phyloP scores from a whole-genome alignment of 1,284 basidiomycete genomes.

The Porogramme epimiltina region DNA sequence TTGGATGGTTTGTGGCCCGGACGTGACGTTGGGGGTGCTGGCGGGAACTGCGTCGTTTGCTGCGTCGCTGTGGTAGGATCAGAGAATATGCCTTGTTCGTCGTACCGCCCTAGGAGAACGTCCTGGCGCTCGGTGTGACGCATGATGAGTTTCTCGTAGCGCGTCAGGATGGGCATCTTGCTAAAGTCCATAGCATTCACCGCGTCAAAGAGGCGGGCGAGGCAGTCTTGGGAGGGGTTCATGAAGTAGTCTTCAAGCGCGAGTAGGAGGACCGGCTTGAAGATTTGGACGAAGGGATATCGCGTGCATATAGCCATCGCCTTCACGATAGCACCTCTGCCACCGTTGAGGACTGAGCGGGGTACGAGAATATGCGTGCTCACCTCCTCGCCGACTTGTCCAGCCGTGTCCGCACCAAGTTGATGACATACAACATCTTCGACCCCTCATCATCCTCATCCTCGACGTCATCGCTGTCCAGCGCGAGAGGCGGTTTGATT shows the following conservation, averaged over 20 bases:
- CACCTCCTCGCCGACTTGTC: conserved; percentile 86
- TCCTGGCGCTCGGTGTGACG: conserved; percentile 90
- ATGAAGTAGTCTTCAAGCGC: conserved; percentile 96
- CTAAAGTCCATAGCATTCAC: conserved; percentile 92
- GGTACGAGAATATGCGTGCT: conserved; percentile 27
- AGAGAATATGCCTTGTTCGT: conserved; percentile 27
- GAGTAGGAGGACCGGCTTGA: conserved; percentile 95
- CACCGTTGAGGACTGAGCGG: conserved; percentile 1
- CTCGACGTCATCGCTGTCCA: conserved; percentile 50
- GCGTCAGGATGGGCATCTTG: conserved; percentile 74
- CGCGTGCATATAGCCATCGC: conserved; percentile 96
- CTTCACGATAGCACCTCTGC: conserved; percentile 92
- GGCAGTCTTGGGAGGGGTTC: conserved; percentile 84
- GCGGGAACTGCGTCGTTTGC: conserved; percentile 13
- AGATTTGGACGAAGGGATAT: conserved; percentile 96
- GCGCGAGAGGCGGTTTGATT: conserved; percentile 79
- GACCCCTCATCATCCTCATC: conserved; percentile 47
- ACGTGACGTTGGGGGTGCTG: conserved; percentile 5
- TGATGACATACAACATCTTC: conserved; percentile 84
- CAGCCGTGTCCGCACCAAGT: conserved; percentile 94
- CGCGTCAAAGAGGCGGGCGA: conserved; percentile 88
- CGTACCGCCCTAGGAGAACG: conserved; percentile 85
- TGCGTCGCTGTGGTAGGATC: conserved; percentile 25
- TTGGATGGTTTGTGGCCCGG: conserved; percentile 49
- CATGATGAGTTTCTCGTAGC: conserved; percentile 87